Evolutionary conservation across 164 flowering plant genomes (phyloP).

Genomic region (Cinnamomum chago): DNA sequence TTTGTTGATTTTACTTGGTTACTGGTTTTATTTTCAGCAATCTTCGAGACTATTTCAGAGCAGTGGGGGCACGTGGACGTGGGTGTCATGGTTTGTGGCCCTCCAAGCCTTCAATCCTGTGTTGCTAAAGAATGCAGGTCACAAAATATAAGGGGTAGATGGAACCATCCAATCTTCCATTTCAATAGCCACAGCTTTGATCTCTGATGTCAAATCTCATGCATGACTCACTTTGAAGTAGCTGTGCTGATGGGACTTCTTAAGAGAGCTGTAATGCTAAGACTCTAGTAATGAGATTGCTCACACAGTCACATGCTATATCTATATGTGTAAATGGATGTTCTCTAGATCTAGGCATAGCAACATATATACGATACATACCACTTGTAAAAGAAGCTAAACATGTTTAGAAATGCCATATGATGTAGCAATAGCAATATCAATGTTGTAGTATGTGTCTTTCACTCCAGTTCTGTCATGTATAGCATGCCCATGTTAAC

Average conservation of each 20-base stretch:
- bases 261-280: background rate
- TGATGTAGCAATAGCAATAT: background rate
- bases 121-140: slow-evolving; percentile 76
- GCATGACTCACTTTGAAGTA: background rate
- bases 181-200: slow-evolving; percentile 89
- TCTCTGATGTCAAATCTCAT: slow-evolving; percentile 25
- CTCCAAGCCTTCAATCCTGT: slow-evolving; percentile 62
- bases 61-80: slow-evolving; percentile 69
- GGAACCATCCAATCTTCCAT: slow-evolving; percentile 53
- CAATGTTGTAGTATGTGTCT: background rate
- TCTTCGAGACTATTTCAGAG: slow-evolving; percentile 41
- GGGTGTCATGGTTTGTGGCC: slow-evolving; percentile 89
- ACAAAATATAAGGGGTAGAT: slow-evolving; percentile 36
- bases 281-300: background rate
- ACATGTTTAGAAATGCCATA: background rate
- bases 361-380: background rate
- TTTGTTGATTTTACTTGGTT: background rate
- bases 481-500: background rate
- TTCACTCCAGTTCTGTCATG: background rate
- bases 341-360: background rate
- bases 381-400: background rate
- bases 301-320: background rate
- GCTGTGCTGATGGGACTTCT: background rate
- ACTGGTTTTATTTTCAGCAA: slow-evolving; percentile 38
- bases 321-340: background rate